A percentile compares a stretch with the other conserved stretches of the same genome.
phyloP scores from a whole-genome alignment of 1,284 basidiomycete species.

The Thecaphora thlaspeos region DNA sequence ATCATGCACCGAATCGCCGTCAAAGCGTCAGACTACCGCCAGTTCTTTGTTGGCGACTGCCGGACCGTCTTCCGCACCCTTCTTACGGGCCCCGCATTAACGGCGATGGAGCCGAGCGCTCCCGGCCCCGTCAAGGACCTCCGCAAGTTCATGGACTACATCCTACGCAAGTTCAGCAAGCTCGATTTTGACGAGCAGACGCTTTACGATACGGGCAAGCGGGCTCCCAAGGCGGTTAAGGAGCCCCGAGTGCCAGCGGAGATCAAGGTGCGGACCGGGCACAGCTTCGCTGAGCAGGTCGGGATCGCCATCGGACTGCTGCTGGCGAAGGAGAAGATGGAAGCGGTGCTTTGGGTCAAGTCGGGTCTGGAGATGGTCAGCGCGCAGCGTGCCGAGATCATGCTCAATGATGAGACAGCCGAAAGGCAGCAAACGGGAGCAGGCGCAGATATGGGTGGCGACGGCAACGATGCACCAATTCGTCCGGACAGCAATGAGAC shows the following conservation, averaged over 20 bases:
- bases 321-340: constrained; percentile 49
- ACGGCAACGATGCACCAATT: constrained; percentile 3
- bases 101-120: constrained; percentile 24
- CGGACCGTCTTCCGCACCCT: constrained; percentile 31
- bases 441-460: constrained; percentile 4
- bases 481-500: constrained; percentile 29
- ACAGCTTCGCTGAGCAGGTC: constrained; percentile 39
- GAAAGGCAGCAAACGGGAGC: constrained; percentile 10
- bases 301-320: constrained; percentile 53
- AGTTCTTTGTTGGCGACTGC: constrained; percentile 40
- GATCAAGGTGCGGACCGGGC: constrained; percentile 41
- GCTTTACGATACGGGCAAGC: constrained; percentile 40
- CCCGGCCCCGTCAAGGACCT: constrained; percentile 27
- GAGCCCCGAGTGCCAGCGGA: constrained; percentile 38
- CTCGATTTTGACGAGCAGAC: constrained; percentile 42
- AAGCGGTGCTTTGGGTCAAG: constrained; percentile 51
- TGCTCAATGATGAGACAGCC: constrained; percentile 14
- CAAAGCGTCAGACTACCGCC: constrained; percentile 38
- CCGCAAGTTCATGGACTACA: constrained; percentile 45
- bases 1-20: constrained; percentile 53
- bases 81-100: constrained; percentile 26
- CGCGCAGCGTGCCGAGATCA: constrained; percentile 34
- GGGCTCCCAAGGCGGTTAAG: constrained; percentile 28
- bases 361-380: constrained; percentile 50
- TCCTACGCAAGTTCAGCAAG: constrained; percentile 48